Evolutionary conservation across 1,139 yeast genomes (phyloP), one percentile per base, ranked within the genome.

Genomic region (Meyerozyma smithsonii): DNA sequence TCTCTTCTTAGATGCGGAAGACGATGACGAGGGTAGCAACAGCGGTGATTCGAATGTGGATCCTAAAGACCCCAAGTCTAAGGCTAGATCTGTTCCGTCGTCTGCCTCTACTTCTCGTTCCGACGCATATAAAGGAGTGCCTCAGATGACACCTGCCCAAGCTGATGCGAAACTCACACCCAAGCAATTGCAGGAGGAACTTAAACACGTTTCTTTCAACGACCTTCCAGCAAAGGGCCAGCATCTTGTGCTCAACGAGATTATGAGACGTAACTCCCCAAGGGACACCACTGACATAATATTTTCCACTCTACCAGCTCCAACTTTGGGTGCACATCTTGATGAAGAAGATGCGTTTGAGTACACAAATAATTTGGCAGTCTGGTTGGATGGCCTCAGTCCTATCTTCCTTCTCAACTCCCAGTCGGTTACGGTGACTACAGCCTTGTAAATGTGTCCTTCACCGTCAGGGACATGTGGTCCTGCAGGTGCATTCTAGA

Each of bases 371-470:
- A 84, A 84, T 48, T 66, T 92, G 42, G 84, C 89, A 36, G 62
- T 85, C 11, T 87, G 97, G 95, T 70, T 89, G 41, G 77, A 80
- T 39, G 88, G 75, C 8, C 63, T 92, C 35, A 96, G 96, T 0
- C 96, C 97, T 0, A 73, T 79, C 4, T 59, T 92, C 55, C 62
- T 92, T 45, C 72, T 92, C 41, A 90, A 92, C 56, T 87, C 97
- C 0, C 95, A 89, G 61, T 84, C 96, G 0, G 88, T 90, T 68
- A 92, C 98, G 0, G 97, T 92, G 1, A 92, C 98, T 0, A 90
- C 97, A 10, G 89, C 95, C 17, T 66, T 86, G 46, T 86, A 66
- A 41, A 14, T 11, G 25, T 11, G 30, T 26, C 30, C 30, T 26
- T 14, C 30, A 26, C 17, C 15, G 5, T 12, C 25, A n/a, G n/a